These are phyloP conservation scores for Fomitopsis pinicola DNA, from an alignment of 1,284 basidiomycete genomes.

Conservation along the genomic window DNA sequence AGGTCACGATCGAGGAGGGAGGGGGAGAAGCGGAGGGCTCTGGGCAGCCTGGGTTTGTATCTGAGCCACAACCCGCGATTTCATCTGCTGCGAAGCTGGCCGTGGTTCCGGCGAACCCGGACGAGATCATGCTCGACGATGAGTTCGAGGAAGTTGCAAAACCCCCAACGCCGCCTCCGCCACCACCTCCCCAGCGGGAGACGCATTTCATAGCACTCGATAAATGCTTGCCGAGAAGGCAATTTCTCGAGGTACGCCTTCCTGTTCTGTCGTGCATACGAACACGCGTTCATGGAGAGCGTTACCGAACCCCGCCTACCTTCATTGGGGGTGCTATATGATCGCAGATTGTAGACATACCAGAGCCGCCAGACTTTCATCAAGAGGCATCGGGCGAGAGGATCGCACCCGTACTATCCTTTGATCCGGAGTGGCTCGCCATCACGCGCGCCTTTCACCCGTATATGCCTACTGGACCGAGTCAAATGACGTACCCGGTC, in stretches of 20 bases:
- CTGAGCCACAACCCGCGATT: not conserved
- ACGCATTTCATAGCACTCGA: slow-evolving; percentile 92
- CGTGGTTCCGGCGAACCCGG: slow-evolving; percentile 43
- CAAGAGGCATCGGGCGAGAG: not conserved
- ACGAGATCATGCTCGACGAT: slow-evolving; percentile 67
- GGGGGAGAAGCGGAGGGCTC: slow-evolving; percentile 19
- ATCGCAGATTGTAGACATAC: slow-evolving; percentile 68
- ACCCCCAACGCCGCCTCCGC: slow-evolving; percentile 30
- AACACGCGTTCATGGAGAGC: not conserved
- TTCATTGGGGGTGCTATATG: too few species aligned
- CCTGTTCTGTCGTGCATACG: not conserved
- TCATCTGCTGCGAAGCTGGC: too few species aligned
- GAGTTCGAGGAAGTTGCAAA: slow-evolving; percentile 47
- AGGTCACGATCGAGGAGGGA: slow-evolving; percentile 57
- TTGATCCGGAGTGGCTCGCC: slow-evolving; percentile 91
- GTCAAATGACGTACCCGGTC: slow-evolving; percentile 56
- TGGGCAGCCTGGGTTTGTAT: not conserved
- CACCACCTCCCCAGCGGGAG: slow-evolving; percentile 26
- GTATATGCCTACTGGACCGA: slow-evolving; percentile 56
- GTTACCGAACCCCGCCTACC: not conserved
- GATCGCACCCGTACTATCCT: slow-evolving; percentile 39
- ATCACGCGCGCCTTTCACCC: slow-evolving; percentile 86
- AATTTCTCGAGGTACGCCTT: slow-evolving; percentile 77
- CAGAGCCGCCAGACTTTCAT: slow-evolving; percentile 23
- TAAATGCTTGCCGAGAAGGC: slow-evolving; percentile 81